phyloP scores from a whole-genome alignment of 495 filamentous ascomycete species.

The Antarctomyces pellizariae region DNA sequence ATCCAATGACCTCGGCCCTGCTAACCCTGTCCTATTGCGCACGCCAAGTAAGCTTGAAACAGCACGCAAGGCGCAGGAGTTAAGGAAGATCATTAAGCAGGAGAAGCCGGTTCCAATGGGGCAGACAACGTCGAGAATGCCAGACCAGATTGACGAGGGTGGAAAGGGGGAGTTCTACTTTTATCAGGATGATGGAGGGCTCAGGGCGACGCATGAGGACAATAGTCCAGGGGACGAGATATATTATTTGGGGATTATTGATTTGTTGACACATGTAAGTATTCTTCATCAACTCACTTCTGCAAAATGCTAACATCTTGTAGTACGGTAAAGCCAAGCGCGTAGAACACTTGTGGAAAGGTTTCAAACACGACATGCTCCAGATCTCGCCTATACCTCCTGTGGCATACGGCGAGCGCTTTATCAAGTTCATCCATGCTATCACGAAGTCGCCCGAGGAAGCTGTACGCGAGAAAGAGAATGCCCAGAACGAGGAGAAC shows the following conservation, averaged over 20 bases:
- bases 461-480: slow-evolving; percentile 37
- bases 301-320: slow-evolving; percentile 14
- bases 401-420: slow-evolving; percentile 77
- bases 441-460: slow-evolving; percentile 79
- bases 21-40: slow-evolving; percentile 33
- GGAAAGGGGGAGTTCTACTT: slow-evolving; percentile 38
- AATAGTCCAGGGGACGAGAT: slow-evolving; percentile 70
- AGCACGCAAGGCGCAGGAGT: slow-evolving; percentile 71
- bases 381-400: slow-evolving; percentile 91
- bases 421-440: slow-evolving; percentile 74
- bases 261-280: slow-evolving; percentile 86
- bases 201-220: slow-evolving; percentile 81
- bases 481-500: slow-evolving; percentile 13
- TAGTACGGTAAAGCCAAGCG: slow-evolving; percentile 78
- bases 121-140: slow-evolving; percentile 63
- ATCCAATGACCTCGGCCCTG: slow-evolving; percentile 22
- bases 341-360: slow-evolving; percentile 83
- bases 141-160: slow-evolving; percentile 54
- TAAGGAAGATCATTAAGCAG: slow-evolving; percentile 76
- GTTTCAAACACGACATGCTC: slow-evolving; percentile 50
- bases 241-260: slow-evolving; percentile 94
- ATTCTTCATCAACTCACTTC: background rate
- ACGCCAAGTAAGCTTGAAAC: slow-evolving; percentile 91
- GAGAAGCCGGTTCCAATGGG: slow-evolving; percentile 85
- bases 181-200: slow-evolving; percentile 84